Conservation (phyloP, 306 rosid species). For the Medicago ruthenica region DNA sequence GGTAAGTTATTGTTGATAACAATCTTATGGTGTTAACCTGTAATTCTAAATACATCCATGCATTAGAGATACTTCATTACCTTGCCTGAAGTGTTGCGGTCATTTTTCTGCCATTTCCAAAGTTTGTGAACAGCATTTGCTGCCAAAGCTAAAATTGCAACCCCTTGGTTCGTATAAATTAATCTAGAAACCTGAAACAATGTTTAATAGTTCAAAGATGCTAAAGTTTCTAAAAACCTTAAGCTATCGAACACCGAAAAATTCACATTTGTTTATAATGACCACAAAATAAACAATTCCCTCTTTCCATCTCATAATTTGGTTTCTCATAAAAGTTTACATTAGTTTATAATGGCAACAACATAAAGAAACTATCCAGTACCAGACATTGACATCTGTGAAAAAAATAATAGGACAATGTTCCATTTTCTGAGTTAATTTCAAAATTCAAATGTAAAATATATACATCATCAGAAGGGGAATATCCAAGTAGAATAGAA, state of each 20-base stretch:
- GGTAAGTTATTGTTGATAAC: too few species aligned
- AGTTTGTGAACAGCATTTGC: too few species aligned
- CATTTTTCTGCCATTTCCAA: too few species aligned
- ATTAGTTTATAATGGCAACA: too few species aligned
- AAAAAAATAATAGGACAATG: not conserved
- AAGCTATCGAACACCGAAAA: not conserved
- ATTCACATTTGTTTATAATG: not conserved
- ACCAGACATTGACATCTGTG: not conserved
- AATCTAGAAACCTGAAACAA: too few species aligned
- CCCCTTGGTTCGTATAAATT: too few species aligned
- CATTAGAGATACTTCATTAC: too few species aligned
- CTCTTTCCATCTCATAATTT: not conserved
- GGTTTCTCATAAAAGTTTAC: not conserved
- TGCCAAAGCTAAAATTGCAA: too few species aligned
- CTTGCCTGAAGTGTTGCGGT: too few species aligned
- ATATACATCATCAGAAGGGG: not conserved
- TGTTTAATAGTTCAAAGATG: conserved; percentile 10
- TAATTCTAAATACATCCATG: too few species aligned
- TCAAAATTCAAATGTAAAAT: not conserved
- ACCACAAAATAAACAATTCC: not conserved
- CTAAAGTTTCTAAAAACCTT: conserved; percentile 5
- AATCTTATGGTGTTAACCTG: too few species aligned
- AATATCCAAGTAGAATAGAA: not conserved
- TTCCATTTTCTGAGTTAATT: conserved; percentile 5
- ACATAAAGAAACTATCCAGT: conserved; percentile 3